A percentile compares a stretch with the other conserved stretches of the same genome.
phyloP scores from a whole-genome alignment of 345 rosid species.

The Pistacia atlantica region DNA sequence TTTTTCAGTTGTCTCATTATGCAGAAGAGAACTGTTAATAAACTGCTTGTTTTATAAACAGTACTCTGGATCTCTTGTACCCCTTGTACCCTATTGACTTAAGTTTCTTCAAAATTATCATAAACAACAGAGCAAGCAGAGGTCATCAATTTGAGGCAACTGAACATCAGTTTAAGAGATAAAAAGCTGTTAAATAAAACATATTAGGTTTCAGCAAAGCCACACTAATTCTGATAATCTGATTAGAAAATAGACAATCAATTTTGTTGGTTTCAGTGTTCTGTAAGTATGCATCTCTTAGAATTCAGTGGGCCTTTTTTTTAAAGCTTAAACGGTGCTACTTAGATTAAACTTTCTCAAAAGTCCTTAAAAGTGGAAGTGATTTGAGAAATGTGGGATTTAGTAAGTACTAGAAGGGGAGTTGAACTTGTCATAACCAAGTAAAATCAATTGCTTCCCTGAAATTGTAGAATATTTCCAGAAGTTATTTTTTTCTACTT shows the following conservation, averaged over 20 bases:
- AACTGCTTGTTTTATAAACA: not conserved
- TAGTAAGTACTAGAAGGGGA: not conserved
- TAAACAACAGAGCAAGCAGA: not conserved
- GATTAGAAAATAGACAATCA: not conserved
- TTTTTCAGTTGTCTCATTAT: slow-evolving; percentile 5
- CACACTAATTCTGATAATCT: not conserved
- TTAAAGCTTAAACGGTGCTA: not conserved
- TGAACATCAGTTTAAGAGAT: not conserved
- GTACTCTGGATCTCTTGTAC: not conserved
- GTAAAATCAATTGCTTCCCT: not conserved
- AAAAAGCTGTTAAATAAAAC: not conserved
- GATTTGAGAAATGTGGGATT: not conserved
- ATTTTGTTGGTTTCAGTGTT: not conserved
- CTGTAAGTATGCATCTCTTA: not conserved
- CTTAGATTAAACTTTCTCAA: not conserved
- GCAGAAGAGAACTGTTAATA: not conserved
- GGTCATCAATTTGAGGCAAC: not conserved
- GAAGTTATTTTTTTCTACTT: not conserved
- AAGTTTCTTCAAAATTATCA: not conserved
- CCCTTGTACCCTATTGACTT: not conserved
- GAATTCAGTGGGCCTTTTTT: not conserved
- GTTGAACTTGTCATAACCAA: not conserved
- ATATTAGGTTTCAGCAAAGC: not conserved
- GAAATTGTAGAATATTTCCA: not conserved
- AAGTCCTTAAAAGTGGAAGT: not conserved